Evolutionary conservation across 768 basidiomycete genomes (phyloP).

Genomic region (Leccinum barrowsii): DNA sequence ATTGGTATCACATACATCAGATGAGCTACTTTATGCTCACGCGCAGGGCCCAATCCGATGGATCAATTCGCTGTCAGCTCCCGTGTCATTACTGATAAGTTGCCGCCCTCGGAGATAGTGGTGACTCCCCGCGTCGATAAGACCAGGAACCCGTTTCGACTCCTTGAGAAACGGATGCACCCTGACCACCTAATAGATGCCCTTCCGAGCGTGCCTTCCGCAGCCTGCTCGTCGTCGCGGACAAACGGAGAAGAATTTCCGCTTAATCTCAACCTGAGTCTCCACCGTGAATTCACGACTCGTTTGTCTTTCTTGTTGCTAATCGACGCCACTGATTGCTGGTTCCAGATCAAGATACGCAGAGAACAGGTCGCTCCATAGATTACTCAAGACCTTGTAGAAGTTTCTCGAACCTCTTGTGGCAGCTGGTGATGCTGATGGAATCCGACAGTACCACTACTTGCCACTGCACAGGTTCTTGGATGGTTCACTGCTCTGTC

Average conservation of each 20-base stretch:
- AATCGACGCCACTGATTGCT: conserved; percentile 6
- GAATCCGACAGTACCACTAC: neutral
- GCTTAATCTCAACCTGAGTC: neutral
- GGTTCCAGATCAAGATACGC: conserved; percentile 61
- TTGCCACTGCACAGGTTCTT: conserved; percentile 64
- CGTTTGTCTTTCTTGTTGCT: neutral
- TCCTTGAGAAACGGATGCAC: neutral
- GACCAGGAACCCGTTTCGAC: neutral
- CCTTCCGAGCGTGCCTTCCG: neutral
- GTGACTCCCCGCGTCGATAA: neutral
- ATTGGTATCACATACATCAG: neutral
- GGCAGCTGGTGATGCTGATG: conserved; percentile 74
- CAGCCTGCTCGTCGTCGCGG: neutral
- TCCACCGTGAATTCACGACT: neutral
- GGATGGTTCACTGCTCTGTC: conserved; percentile 82
- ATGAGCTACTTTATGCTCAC: neutral
- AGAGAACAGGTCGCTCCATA: conserved; percentile 92
- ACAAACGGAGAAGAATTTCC: neutral
- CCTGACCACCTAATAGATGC: neutral
- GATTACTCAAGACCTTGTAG: conserved; percentile 92
- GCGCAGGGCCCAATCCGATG: neutral
- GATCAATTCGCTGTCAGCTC: neutral
- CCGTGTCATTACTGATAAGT: neutral
- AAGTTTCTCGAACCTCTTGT: conserved; percentile 89
- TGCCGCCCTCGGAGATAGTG: neutral